phyloP scores from a whole-genome alignment of 805 yeast species.

The Teunomyces barrocoloradensis region DNA sequence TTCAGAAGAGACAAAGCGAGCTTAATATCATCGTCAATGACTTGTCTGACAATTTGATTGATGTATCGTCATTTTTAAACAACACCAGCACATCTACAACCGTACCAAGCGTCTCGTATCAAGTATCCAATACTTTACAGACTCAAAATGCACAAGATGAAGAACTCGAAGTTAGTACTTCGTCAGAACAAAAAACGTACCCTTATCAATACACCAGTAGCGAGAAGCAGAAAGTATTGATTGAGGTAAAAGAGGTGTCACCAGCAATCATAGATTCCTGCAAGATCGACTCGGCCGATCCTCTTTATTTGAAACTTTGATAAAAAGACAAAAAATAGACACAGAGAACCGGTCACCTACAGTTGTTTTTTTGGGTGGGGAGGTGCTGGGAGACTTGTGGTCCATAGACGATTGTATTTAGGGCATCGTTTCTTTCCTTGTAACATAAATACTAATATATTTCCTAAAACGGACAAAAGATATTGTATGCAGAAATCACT shows the following conservation, averaged over 20 bases:
- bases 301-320: conserved; percentile 13
- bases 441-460: background rate
- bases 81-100: conserved; percentile 6
- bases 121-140: conserved; percentile 4
- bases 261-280: conserved; percentile 12
- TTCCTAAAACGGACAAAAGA: background rate
- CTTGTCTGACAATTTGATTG: conserved; percentile 15
- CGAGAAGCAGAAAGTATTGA: conserved; percentile 10
- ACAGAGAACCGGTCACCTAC: no score
- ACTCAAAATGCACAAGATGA: conserved; percentile 6
- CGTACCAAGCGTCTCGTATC: conserved; percentile 3
- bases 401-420: background rate
- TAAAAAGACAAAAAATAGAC: background rate
- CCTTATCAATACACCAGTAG: conserved; percentile 9
- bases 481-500: background rate
- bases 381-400: background rate
- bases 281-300: conserved; percentile 8
- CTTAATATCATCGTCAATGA: conserved; percentile 47
- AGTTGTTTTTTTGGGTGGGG: no score
- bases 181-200: conserved; percentile 7
- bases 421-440: background rate
- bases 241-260: conserved; percentile 5
- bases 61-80: conserved; percentile 13
- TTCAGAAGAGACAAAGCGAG: conserved; percentile 46
- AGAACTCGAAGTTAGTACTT: conserved; percentile 1